Evolutionary conservation across 176 grass and related monocot genomes (phyloP).

Genomic region (Juncus inflexus): DNA sequence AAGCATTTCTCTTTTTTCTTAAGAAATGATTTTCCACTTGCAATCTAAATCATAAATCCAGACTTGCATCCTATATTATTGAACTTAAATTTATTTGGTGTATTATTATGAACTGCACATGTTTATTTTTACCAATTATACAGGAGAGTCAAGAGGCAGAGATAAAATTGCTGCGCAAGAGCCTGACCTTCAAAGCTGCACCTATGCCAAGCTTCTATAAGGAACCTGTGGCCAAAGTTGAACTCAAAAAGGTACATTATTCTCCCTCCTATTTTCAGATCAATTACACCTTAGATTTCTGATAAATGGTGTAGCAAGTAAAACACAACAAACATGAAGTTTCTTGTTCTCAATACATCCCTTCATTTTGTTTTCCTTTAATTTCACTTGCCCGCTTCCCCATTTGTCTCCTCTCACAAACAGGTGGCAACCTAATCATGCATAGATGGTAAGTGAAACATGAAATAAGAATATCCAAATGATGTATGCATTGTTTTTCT

Average conservation of each 20-base stretch:
- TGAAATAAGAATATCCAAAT: too few relatives aligned
- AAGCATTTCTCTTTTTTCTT: too few relatives aligned
- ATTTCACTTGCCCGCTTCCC: too few relatives aligned
- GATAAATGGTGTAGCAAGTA: too few relatives aligned
- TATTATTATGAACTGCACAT: background rate
- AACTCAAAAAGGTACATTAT: conserved; percentile 80
- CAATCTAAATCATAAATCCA: too few relatives aligned
- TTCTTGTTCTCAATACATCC: background rate
- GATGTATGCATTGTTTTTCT: background rate
- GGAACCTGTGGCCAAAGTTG: conserved; percentile 77
- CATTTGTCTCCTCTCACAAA: too few relatives aligned
- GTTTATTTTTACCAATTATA: conserved; percentile 16
- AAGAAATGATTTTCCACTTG: too few relatives aligned
- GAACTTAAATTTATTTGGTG: too few relatives aligned
- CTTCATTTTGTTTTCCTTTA: background rate
- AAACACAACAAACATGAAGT: too few relatives aligned
- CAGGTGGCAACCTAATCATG: too few relatives aligned
- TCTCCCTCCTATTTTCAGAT: conserved; percentile 14
- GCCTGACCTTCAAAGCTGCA: conserved; percentile 83
- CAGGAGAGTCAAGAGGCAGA: conserved; percentile 97
- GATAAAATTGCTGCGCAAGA: conserved; percentile 90
- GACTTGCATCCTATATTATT: too few relatives aligned
- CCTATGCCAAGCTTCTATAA: conserved; percentile 99
- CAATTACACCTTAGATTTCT: background rate
- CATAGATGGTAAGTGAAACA: too few relatives aligned